phyloP scores from a whole-genome alignment of 495 filamentous ascomycete genomes.

The Geopyxis carbonaria region DNA sequence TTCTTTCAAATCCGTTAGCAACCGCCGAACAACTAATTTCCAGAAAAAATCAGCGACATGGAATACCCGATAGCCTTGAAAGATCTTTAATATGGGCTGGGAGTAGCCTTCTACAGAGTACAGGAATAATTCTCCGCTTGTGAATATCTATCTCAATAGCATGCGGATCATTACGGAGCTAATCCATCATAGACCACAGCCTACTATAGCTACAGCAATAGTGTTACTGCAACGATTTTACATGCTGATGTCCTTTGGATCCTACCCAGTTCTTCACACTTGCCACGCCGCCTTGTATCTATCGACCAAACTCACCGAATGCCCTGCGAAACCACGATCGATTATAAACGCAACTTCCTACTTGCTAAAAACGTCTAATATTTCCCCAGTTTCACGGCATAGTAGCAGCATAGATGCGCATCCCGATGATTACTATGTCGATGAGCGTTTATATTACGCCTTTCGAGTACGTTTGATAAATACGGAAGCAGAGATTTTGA shows the following conservation, averaged over 20 bases:
- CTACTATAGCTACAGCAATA: constrained; percentile 73
- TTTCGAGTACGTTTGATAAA: constrained; percentile 45
- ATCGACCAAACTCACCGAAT: constrained; percentile 63
- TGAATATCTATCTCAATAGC: constrained; percentile 4
- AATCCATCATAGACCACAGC: constrained; percentile 42
- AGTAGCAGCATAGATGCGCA: constrained; percentile 21
- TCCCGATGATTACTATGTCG: constrained; percentile 49
- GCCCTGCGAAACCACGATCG: constrained; percentile 58
- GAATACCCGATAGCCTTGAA: constrained; percentile 62
- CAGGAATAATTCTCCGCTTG: constrained; percentile 67
- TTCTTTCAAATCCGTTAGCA: constrained; percentile 72
- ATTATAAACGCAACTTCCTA: constrained; percentile 71
- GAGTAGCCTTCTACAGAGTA: constrained; percentile 67
- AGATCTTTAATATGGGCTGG: constrained; percentile 48
- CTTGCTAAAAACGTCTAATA: constrained; percentile 41
- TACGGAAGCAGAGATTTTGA: constrained; percentile 58
- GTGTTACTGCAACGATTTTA: constrained; percentile 83
- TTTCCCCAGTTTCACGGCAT: constrained; percentile 41
- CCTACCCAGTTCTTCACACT: constrained; percentile 39
- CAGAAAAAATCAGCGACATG: constrained; percentile 49
- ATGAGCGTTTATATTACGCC: constrained; percentile 51
- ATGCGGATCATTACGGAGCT: not conserved
- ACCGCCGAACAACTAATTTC: constrained; percentile 61
- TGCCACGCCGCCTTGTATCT: constrained; percentile 73
- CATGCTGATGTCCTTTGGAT: constrained; percentile 33